A percentile compares a stretch with the other conserved stretches of the same genome.
phyloP scores from a whole-genome alignment of 129 eudicot genomes.

The Gnaphalium uliginosum region DNA sequence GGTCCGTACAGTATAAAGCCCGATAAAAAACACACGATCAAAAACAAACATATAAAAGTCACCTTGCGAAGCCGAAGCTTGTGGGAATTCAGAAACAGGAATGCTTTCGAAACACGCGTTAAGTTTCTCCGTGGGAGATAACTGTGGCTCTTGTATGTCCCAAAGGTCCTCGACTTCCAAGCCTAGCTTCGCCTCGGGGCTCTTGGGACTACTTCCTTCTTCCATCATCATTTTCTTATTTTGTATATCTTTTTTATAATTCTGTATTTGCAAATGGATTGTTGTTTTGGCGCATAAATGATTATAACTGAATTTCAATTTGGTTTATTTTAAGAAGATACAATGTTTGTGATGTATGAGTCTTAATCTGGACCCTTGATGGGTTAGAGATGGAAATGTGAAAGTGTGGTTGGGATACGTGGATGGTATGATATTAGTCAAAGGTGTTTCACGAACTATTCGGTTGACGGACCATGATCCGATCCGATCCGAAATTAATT shows the following conservation, averaged over 20 bases:
- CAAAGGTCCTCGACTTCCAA: slow-evolving; percentile 85
- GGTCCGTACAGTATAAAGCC: neutral
- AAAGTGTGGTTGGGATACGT: slow-evolving; percentile 25
- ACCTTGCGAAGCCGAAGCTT: slow-evolving; percentile 75
- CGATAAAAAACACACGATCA: neutral
- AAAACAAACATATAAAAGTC: neutral
- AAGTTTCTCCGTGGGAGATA: slow-evolving; percentile 87
- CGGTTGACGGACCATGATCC: slow-evolving; percentile 22
- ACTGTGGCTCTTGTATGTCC: slow-evolving; percentile 81
- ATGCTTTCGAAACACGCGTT: slow-evolving; percentile 91
- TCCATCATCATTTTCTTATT: slow-evolving; percentile 36
- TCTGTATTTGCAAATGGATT: slow-evolving; percentile 26
- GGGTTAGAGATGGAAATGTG: slow-evolving; percentile 14
- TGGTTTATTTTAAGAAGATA: slow-evolving; percentile 17
- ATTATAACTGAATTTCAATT: neutral
- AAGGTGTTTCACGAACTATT: slow-evolving; percentile 19
- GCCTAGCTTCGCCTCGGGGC: slow-evolving; percentile 92
- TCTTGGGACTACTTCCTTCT: slow-evolving; percentile 54
- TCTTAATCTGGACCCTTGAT: slow-evolving; percentile 17
- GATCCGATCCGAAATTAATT: slow-evolving; percentile 26
- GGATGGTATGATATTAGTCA: slow-evolving; percentile 26
- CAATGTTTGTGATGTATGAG: neutral
- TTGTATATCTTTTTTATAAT: neutral
- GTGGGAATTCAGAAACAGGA: slow-evolving; percentile 89
- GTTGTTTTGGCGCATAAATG: slow-evolving; percentile 20